Conservation (phyloP, 1,139 yeast genomes). For the Entelexis sorbosivorans region DNA sequence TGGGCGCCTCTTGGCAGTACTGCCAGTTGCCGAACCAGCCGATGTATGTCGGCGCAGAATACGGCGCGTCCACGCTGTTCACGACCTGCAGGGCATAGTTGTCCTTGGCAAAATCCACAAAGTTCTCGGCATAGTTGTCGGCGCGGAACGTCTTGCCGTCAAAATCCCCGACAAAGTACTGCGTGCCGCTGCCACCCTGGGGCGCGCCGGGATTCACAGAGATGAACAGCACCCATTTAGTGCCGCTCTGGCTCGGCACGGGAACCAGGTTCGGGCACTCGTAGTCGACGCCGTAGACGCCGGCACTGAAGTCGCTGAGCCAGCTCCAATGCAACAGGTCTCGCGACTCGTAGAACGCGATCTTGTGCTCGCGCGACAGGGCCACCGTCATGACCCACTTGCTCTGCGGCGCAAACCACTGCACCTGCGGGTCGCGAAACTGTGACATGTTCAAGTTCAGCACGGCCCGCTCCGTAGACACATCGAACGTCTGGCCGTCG, state of each 20-base stretch:
- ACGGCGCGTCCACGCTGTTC: conserved; percentile 5
- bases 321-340: conserved; percentile 30
- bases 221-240: conserved; percentile 32
- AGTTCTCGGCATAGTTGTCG: conserved; percentile 25
- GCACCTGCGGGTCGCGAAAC: conserved; percentile 36
- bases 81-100: conserved; percentile 32
- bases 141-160: conserved; percentile 32
- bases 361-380: conserved; percentile 30
- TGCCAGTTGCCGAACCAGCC: conserved; percentile 38
- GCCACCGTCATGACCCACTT: conserved; percentile 35
- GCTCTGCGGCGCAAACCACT: conserved; percentile 31
- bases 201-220: conserved; percentile 36
- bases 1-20: conserved; percentile 31
- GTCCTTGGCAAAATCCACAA: conserved; percentile 33
- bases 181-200: conserved; percentile 32
- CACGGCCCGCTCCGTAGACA: conserved; percentile 31
- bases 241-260: conserved; percentile 24
- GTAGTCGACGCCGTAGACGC: conserved; percentile 33
- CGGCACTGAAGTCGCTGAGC: conserved; percentile 30
- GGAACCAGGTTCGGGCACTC: conserved; percentile 34
- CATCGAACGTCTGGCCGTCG: conserved; percentile 32
- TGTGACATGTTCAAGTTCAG: conserved; percentile 29
- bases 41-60: conserved; percentile 24
- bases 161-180: conserved; percentile 36
- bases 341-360: conserved; percentile 30